phyloP scores from a whole-genome alignment of 2,329 filamentous ascomycete genomes.

The Colletotrichum echinochloae region DNA sequence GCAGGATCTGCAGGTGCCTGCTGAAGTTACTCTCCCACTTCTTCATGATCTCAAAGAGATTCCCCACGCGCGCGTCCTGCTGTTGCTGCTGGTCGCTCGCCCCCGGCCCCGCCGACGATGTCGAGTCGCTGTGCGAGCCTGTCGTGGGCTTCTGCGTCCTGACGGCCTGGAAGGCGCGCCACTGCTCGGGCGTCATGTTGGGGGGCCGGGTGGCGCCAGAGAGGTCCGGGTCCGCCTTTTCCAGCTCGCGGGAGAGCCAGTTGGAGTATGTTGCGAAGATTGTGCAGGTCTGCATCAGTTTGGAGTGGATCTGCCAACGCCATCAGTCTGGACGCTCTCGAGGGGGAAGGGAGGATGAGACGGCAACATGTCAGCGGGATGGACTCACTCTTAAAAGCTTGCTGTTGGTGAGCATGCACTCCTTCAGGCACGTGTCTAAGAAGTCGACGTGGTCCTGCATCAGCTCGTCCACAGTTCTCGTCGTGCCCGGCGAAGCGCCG shows the following conservation, averaged over 20 bases:
- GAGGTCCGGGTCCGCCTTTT: conserved; percentile 85
- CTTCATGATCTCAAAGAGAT: conserved; percentile 86
- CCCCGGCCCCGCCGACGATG: conserved; percentile 52
- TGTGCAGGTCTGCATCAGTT: conserved; percentile 94
- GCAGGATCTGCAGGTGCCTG: conserved; percentile 89
- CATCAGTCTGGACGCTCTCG: conserved; percentile 40
- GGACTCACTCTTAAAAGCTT: conserved; percentile 85
- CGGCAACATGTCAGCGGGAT: conserved; percentile 1
- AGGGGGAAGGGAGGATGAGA: not conserved
- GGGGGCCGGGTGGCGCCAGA: conserved; percentile 66
- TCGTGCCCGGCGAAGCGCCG: conserved; percentile 49
- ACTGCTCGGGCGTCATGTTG: conserved; percentile 71
- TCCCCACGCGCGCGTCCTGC: conserved; percentile 69
- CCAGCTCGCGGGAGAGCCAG: conserved; percentile 85
- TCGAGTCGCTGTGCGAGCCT: conserved; percentile 49
- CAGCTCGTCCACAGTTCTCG: conserved; percentile 90
- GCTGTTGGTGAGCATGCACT: conserved; percentile 98
- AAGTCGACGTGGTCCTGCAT: conserved; percentile 99
- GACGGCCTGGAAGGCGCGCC: conserved; percentile 67
- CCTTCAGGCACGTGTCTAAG: conserved; percentile 95
- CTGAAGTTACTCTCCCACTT: conserved; percentile 96
- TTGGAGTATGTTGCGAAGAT: conserved; percentile 93
- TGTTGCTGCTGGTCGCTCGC: conserved; percentile 44
- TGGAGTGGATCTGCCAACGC: conserved; percentile 84
- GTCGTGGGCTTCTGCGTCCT: conserved; percentile 54